Evolutionary conservation across 2,329 filamentous ascomycete genomes (phyloP), one percentile per base, ranked within the genome.

Genomic region (Penicillium sp.): DNA sequence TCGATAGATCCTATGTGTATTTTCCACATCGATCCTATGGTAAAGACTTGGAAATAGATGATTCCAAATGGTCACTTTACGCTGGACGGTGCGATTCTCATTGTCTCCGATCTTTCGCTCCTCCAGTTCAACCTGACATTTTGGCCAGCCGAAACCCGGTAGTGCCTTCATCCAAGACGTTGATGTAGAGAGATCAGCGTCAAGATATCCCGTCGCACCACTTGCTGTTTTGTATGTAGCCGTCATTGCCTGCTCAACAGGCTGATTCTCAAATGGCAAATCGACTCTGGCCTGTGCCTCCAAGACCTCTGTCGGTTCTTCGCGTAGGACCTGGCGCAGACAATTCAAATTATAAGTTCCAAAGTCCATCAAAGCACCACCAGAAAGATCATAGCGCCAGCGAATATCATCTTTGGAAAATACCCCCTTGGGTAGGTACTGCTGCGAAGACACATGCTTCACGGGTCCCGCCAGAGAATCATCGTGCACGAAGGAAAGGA

Each of bases 321-420:
- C 59, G 0, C 65, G 69, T 43, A 76, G 73, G n/a, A 77, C 64
- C 21, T 67, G 55, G 3, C 78, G 69, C 24, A 81, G 28, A 47
- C 16, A 65, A 59, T 12, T 72, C 59, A 77, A 58, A 13, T 60
- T 63, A 53, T 80, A 80, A 13, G 69, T 74, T 1, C 77, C 73
- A 47, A 60, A 45, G 34, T 62, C 63, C 57, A 67, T 63, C 48
- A 74, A 58, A 4, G 70, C 65, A 16, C 76, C 77, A 9, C 77
- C 77, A 1, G 72, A 67, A 0, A 80, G 65, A 2, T 68, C 64
- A 49, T 74, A 79, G 6, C 68, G 57, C 55, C 72, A 80, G 3
- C 74, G 68, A 53, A 81, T 79, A 58, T 80, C 70, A 45, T 76
- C 70, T 4, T 66, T 58, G 1, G 51, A 44, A 21, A 77, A 64